These are phyloP conservation scores for Curvularia hawaiiensis DNA, from an alignment of 2,329 filamentous ascomycete species.

Conservation along the genomic window DNA sequence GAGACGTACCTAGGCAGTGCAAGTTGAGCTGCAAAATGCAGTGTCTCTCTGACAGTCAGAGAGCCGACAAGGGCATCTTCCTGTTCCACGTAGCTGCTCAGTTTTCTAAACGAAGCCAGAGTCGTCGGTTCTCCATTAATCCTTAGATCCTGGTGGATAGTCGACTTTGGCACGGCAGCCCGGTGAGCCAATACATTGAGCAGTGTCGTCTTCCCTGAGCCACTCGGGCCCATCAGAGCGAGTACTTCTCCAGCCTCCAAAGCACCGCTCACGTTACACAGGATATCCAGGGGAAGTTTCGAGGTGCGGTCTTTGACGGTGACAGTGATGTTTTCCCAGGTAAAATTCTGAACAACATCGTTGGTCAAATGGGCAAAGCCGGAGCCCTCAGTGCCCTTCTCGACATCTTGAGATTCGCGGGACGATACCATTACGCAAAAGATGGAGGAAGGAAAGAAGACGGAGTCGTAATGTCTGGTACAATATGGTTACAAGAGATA, in stretches of 20 bases:
- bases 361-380: slow-evolving; percentile 65
- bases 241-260: slow-evolving; percentile 73
- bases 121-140: slow-evolving; percentile 67
- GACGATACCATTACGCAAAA: slow-evolving; percentile 18
- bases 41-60: slow-evolving; percentile 78
- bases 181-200: slow-evolving; percentile 78
- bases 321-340: slow-evolving; percentile 71
- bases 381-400: slow-evolving; percentile 49
- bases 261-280: slow-evolving; percentile 66
- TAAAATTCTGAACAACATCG: slow-evolving; percentile 65
- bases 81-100: slow-evolving; percentile 84
- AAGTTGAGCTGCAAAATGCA: slow-evolving; percentile 77
- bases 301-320: slow-evolving; percentile 73
- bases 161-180: slow-evolving; percentile 58
- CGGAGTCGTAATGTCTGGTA: neutral
- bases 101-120: slow-evolving; percentile 62
- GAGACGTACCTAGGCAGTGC: slow-evolving; percentile 52
- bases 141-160: slow-evolving; percentile 59
- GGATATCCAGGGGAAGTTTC: slow-evolving; percentile 66
- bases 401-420: slow-evolving; percentile 45
- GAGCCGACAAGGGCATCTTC: slow-evolving; percentile 84
- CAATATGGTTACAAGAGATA: neutral
- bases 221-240: slow-evolving; percentile 78
- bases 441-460: no score
- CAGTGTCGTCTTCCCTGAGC: slow-evolving; percentile 80